phyloP scores from a whole-genome alignment of 306 rosid genomes.

The Vigna trinervia region DNA sequence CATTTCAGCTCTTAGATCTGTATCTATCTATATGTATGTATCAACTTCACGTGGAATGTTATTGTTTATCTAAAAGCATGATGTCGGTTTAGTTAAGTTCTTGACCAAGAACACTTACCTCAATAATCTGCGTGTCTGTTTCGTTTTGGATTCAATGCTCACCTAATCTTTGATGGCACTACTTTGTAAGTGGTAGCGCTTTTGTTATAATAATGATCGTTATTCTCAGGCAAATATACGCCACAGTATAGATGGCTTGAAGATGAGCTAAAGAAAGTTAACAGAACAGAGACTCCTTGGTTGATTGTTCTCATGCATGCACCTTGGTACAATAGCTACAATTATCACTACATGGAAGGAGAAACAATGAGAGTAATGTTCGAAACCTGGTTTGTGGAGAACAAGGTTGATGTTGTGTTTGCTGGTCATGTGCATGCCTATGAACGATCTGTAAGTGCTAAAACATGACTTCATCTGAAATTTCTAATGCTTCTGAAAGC shows the following conservation, averaged over 20 bases:
- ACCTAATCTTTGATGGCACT: neutral
- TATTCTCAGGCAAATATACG: constrained; percentile 71
- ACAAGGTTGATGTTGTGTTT: constrained; percentile 84
- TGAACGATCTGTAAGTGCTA: constrained; percentile 76
- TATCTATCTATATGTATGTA: neutral
- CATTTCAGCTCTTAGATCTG: constrained; percentile 49
- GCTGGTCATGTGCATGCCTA: constrained; percentile 97
- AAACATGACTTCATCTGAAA: constrained; percentile 2
- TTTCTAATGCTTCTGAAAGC: constrained; percentile 35
- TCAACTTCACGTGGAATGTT: constrained; percentile 4
- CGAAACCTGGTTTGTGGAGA: constrained; percentile 72
- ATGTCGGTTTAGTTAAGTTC: neutral
- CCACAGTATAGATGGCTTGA: constrained; percentile 86
- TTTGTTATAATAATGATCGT: neutral
- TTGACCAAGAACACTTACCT: constrained; percentile 22
- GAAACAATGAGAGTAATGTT: constrained; percentile 87
- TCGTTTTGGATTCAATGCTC: too few relatives aligned
- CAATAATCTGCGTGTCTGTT: too few relatives aligned
- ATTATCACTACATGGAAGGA: constrained; percentile 90
- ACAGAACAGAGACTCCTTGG: constrained; percentile 89
- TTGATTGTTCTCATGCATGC: constrained; percentile 81
- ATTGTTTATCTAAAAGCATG: constrained; percentile 5
- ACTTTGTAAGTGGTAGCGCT: too few relatives aligned
- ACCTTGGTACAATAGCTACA: constrained; percentile 79
- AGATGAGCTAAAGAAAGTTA: constrained; percentile 69